Conservation (phyloP, 108 stramenopile genomes). For the Stephanodiscus triporus region DNA sequence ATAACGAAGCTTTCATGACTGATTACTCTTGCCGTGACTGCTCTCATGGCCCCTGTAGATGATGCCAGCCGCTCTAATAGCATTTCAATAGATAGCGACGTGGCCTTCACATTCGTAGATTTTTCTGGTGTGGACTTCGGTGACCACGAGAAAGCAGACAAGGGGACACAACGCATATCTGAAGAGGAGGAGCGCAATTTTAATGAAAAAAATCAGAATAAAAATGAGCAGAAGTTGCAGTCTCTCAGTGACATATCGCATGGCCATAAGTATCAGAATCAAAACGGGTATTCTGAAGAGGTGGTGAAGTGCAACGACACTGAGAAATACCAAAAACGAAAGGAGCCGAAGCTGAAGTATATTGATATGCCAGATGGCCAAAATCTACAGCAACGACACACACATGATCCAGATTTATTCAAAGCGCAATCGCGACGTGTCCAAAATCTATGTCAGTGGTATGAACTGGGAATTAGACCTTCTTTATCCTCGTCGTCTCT, state of each 20-base stretch:
- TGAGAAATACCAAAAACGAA: background rate
- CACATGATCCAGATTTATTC: slow-evolving; percentile 32
- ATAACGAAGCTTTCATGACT: background rate
- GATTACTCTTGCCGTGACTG: background rate
- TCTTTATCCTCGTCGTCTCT: slow-evolving; percentile 27
- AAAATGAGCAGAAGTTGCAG: background rate
- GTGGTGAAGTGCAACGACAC: background rate
- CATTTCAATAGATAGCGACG: slow-evolving; percentile 29
- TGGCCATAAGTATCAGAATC: background rate
- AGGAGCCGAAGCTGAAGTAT: slow-evolving; percentile 3
- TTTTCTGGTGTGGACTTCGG: slow-evolving; percentile 42
- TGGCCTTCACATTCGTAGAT: slow-evolving; percentile 38
- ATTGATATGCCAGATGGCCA: slow-evolving; percentile 26
- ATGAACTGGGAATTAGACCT: slow-evolving; percentile 43
- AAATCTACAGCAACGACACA: slow-evolving; percentile 4
- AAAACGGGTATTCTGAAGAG: no score
- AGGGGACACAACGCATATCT: background rate
- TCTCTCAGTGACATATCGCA: background rate
- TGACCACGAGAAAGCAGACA: background rate
- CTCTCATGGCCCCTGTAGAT: slow-evolving; percentile 9
- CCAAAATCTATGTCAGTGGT: slow-evolving; percentile 36
- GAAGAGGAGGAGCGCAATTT: background rate
- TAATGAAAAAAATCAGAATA: background rate
- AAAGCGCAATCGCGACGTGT: slow-evolving; percentile 27
- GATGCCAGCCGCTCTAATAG: slow-evolving; percentile 12